Evolutionary conservation across 2,329 filamentous ascomycete species (phyloP).

Genomic region (Rhynchosporium secalis): DNA sequence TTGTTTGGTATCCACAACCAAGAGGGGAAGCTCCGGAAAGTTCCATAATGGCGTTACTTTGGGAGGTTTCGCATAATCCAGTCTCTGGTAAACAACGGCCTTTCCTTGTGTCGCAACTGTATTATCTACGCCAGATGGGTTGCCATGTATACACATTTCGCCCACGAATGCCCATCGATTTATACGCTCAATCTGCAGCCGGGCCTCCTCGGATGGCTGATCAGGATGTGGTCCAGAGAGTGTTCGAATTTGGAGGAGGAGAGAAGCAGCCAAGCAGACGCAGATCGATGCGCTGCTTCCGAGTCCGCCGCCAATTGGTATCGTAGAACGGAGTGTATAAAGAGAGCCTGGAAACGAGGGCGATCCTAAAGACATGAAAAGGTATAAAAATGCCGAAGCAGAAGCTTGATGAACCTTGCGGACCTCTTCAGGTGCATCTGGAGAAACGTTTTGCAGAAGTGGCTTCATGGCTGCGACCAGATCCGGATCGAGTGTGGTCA

Average conservation of each 20-base stretch:
- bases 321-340: slow-evolving; percentile 89
- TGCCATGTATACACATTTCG: slow-evolving; percentile 96
- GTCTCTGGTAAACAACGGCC: slow-evolving; percentile 85
- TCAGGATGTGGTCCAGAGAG: slow-evolving; percentile 89
- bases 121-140: slow-evolving; percentile 95
- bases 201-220: slow-evolving; percentile 84
- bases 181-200: slow-evolving; percentile 88
- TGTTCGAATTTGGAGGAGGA: slow-evolving; percentile 84
- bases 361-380: slow-evolving; percentile 84
- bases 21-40: slow-evolving; percentile 87
- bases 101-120: slow-evolving; percentile 93
- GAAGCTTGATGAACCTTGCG: slow-evolving; percentile 84
- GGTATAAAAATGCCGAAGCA: slow-evolving; percentile 84
- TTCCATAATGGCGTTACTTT: slow-evolving; percentile 74
- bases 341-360: slow-evolving; percentile 77
- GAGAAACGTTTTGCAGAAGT: slow-evolving; percentile 71
- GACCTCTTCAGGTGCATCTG: slow-evolving; percentile 62
- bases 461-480: slow-evolving; percentile 80
- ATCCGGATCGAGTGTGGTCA: slow-evolving; percentile 80
- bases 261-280: slow-evolving; percentile 81
- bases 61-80: slow-evolving; percentile 75
- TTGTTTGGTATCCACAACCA: slow-evolving; percentile 87
- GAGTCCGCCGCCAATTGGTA: slow-evolving; percentile 87
- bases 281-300: slow-evolving; percentile 94
- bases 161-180: slow-evolving; percentile 97